These are phyloP conservation scores for Erysimum cheiri DNA, from an alignment of 441 rosid species.

Conservation along the genomic window DNA sequence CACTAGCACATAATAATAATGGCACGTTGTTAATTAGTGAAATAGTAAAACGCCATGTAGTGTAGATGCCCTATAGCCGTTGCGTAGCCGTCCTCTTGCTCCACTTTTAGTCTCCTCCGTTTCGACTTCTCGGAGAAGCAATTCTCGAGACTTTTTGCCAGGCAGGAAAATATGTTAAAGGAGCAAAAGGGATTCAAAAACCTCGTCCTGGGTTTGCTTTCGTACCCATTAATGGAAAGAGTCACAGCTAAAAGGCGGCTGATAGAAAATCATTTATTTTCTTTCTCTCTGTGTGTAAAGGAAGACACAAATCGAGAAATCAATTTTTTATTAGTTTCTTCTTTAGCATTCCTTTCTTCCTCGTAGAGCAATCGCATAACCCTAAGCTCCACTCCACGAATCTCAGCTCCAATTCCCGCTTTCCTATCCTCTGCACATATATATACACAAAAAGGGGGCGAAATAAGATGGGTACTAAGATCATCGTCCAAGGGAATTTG, in stretches of 20 bases:
- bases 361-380: constrained; percentile 57
- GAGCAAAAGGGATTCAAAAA: constrained; percentile 25
- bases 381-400: constrained; percentile 74
- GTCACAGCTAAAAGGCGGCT: constrained; percentile 38
- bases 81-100: constrained; percentile 1
- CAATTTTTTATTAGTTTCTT: not conserved
- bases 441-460: constrained; percentile 16
- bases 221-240: constrained; percentile 31
- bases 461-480: constrained; percentile 34
- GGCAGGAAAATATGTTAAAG: constrained; percentile 22
- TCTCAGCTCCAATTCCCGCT: constrained; percentile 46
- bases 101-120: not conserved
- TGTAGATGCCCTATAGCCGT: constrained; percentile 25
- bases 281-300: not conserved
- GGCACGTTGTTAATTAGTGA: constrained; percentile 5
- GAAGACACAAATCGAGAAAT: constrained; percentile 4
- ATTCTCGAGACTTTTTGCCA: constrained; percentile 19
- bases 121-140: constrained; percentile 23
- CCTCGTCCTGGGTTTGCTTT: constrained; percentile 35
- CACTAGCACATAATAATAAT: not conserved
- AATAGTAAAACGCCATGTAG: constrained; percentile 25
- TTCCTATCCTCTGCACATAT: constrained; percentile 20
- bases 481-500: constrained; percentile 18
- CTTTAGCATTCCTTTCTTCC: constrained; percentile 64
- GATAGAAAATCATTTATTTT: not conserved